Percentiles rank a stretch among this genome's conserved stretches.
These are phyloP conservation scores for Solanum okadae DNA, from an alignment of 257 asterid species.

Conservation along the genomic window DNA sequence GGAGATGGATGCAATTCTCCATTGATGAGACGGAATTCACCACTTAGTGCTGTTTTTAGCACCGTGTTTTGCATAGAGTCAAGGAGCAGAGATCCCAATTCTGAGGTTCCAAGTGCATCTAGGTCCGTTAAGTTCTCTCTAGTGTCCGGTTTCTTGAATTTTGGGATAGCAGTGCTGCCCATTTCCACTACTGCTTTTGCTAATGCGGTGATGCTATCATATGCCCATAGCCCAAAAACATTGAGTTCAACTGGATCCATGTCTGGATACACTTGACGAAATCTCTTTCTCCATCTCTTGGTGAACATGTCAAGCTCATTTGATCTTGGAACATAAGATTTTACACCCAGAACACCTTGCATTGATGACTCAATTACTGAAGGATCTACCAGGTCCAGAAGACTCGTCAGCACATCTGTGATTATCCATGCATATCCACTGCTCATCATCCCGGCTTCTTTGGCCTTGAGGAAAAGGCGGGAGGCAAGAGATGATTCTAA, in stretches of 20 bases:
- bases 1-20: slow-evolving; percentile 30
- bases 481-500: slow-evolving; percentile 24
- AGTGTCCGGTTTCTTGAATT: background rate
- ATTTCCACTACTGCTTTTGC: slow-evolving; percentile 21
- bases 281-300: slow-evolving; percentile 28
- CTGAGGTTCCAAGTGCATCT: slow-evolving; percentile 31
- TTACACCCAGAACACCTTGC: slow-evolving; percentile 50
- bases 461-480: slow-evolving; percentile 24
- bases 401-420: slow-evolving; percentile 31
- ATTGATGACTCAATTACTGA: slow-evolving; percentile 24
- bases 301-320: slow-evolving; percentile 5
- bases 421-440: slow-evolving; percentile 41
- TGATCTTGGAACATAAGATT: slow-evolving; percentile 27
- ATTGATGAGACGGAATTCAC: slow-evolving; percentile 21
- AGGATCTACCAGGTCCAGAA: slow-evolving; percentile 20
- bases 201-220: slow-evolving; percentile 24
- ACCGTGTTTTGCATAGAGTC: slow-evolving; percentile 12
- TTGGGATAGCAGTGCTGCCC: background rate
- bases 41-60: slow-evolving; percentile 29
- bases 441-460: slow-evolving; percentile 32
- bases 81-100: slow-evolving; percentile 17
- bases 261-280: slow-evolving; percentile 29
- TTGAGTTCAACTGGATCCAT: slow-evolving; percentile 14
- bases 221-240: slow-evolving; percentile 46
- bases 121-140: slow-evolving; percentile 18